phyloP scores from a whole-genome alignment of 106 monocot species.

The Chionographis japonica region DNA sequence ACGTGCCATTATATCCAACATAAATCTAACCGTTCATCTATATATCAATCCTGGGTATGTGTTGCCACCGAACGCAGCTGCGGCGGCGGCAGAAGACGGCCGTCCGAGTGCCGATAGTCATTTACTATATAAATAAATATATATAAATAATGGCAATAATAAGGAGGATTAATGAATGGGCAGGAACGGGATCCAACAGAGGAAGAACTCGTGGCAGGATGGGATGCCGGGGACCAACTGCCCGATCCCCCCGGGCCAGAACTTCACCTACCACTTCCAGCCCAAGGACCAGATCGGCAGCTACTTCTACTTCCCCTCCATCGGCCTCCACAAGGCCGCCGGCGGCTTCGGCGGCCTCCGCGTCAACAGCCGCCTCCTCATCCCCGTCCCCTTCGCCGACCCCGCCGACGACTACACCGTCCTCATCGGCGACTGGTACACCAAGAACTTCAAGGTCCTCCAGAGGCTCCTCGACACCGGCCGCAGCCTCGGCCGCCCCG shows the following conservation, averaged over 20 bases:
- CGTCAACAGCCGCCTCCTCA: constrained; percentile 40
- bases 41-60: too few relatives aligned
- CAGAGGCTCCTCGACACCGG: constrained; percentile 16
- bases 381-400: constrained; percentile 49
- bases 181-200: constrained; percentile 53
- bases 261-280: constrained; percentile 53
- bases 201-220: constrained; percentile 60
- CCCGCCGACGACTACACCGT: constrained; percentile 47
- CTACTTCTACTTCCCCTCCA: constrained; percentile 48
- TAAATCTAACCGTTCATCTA: too few relatives aligned
- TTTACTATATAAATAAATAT: too few relatives aligned
- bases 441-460: constrained; percentile 19
- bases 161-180: neutral
- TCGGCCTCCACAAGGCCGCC: constrained; percentile 39
- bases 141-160: too few relatives aligned
- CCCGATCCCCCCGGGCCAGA: constrained; percentile 38
- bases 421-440: constrained; percentile 54
- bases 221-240: constrained; percentile 47
- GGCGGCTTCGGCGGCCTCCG: constrained; percentile 48
- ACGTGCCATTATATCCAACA: too few relatives aligned
- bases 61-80: too few relatives aligned
- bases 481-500: constrained; percentile 16
- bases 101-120: too few relatives aligned
- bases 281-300: constrained; percentile 58
- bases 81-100: too few relatives aligned